These are phyloP conservation scores for Colletotrichum phormii DNA, from an alignment of 2,329 filamentous ascomycete species.

Conservation along the genomic window DNA sequence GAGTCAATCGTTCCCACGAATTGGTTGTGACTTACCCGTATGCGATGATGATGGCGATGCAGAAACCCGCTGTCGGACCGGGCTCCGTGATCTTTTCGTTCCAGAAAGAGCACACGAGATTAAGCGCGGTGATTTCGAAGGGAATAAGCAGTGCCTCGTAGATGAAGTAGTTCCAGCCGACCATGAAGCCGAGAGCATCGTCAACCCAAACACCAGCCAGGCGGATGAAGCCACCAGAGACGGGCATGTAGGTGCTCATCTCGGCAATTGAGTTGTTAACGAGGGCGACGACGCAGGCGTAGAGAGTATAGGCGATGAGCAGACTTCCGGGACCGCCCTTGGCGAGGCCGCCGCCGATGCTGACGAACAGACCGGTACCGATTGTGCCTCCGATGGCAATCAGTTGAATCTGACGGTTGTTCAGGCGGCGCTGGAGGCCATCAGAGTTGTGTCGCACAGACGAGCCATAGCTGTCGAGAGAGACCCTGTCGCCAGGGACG, in stretches of 20 bases:
- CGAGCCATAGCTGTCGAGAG: conserved; percentile 35
- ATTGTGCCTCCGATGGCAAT: conserved; percentile 61
- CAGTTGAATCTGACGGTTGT: conserved; percentile 54
- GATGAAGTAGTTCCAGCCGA: conserved; percentile 74
- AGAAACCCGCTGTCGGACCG: conserved; percentile 39
- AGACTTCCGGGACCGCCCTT: conserved; percentile 35
- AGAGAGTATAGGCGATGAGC: conserved; percentile 32
- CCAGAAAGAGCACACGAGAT: conserved; percentile 42
- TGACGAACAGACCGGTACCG: conserved; percentile 60
- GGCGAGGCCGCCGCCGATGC: conserved; percentile 52
- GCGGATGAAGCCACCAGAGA: conserved; percentile 34
- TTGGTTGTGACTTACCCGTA: conserved; percentile 30
- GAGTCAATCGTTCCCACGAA: conserved; percentile 18
- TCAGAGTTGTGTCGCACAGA: conserved; percentile 36
- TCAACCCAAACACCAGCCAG: conserved; percentile 58
- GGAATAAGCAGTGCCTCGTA: conserved; percentile 51
- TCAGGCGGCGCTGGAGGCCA: conserved; percentile 50
- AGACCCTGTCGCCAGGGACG: conserved; percentile 13
- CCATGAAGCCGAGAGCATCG: conserved; percentile 64
- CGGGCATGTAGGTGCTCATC: conserved; percentile 48
- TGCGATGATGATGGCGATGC: conserved; percentile 38
- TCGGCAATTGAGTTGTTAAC: conserved; percentile 51
- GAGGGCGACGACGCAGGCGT: conserved; percentile 47
- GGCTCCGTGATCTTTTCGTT: conserved; percentile 33
- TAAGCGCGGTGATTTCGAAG: conserved; percentile 42